phyloP scores from a whole-genome alignment of 345 rosid genomes.

The Arabidopsis thaliana region TAIR10.1 NC_003071.7:8401501-8402000 shows the following conservation, averaged over 20 bases:
- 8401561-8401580: conserved; percentile 78
- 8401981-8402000: conserved; percentile 84
- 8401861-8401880: conserved; percentile 1
- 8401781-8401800: conserved; percentile 93
- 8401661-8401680: conserved; percentile 46
- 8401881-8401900: not conserved
- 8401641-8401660: conserved; percentile 95
- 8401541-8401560: conserved; percentile 93
- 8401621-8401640: conserved; percentile 97
- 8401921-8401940: conserved; percentile 98
- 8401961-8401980: conserved; percentile 85
- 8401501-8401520: conserved; percentile 90
- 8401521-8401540: conserved; percentile 98
- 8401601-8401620: conserved; percentile 86
- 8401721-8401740: not conserved
- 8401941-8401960: conserved; percentile 74
- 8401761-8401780: conserved; percentile 98
- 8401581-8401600: conserved; percentile 93
- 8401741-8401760: conserved; percentile 91
- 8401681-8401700: not conserved
- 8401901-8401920: conserved; percentile 53
- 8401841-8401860: not conserved
- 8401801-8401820: conserved; percentile 80
- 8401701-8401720: not conserved
- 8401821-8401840: conserved; percentile 80